Conservation (phyloP, 176 grass and related monocot species). For the Carex myosuroides region DNA sequence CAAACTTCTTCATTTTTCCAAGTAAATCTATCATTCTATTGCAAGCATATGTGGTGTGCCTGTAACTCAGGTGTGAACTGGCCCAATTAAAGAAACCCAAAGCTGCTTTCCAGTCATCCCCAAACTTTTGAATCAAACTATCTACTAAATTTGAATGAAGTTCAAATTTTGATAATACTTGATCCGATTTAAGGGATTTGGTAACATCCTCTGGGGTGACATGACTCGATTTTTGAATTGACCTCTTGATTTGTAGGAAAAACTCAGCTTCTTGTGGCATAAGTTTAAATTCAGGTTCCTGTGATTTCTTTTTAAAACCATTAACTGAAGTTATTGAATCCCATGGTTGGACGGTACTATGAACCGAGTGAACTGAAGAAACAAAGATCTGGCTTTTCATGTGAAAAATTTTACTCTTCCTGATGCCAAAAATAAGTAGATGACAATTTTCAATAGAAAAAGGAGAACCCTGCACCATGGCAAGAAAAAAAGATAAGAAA, state of each 20-base stretch:
- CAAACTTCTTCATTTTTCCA: constrained; percentile 75
- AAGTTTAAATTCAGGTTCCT: constrained; percentile 16
- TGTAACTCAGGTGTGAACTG: constrained; percentile 42
- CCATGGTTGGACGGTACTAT: not conserved
- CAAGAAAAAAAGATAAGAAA: not conserved
- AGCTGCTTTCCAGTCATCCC: constrained; percentile 81
- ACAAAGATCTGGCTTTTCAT: not conserved
- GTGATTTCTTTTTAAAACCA: not conserved
- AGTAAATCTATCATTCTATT: constrained; percentile 73
- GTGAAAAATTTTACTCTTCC: not conserved
- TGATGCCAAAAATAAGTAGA: not conserved
- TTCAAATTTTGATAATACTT: constrained; percentile 28
- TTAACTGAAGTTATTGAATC: not conserved
- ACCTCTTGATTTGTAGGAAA: constrained; percentile 36
- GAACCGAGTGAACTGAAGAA: not conserved
- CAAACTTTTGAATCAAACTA: constrained; percentile 50
- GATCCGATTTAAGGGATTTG: constrained; percentile 34
- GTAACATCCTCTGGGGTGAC: constrained; percentile 49
- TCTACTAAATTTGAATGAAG: constrained; percentile 49
- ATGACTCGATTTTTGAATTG: constrained; percentile 35
- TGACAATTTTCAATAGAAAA: not conserved
- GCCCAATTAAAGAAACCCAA: constrained; percentile 75
- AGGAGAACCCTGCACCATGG: not conserved
- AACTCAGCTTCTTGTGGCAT: constrained; percentile 28
- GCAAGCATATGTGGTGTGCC: constrained; percentile 48